Conservation (phyloP, 805 yeast genomes). For the Kodamaea sagamina region DNA sequence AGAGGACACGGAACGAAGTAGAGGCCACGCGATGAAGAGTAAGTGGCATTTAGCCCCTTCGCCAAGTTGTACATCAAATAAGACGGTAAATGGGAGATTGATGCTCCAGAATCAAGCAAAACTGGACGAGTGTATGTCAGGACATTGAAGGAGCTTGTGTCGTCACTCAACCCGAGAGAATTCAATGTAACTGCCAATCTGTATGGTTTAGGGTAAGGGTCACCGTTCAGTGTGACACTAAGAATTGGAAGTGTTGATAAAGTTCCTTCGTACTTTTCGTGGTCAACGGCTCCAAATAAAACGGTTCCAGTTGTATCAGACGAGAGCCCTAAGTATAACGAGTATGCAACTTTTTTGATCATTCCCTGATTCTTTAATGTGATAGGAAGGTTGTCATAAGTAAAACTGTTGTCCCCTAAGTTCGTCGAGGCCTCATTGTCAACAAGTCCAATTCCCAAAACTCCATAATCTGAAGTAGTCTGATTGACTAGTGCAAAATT, state of each 20-base stretch:
- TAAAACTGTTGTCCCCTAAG: not conserved
- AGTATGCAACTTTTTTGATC: constrained; percentile 15
- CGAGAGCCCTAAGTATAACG: constrained; percentile 24
- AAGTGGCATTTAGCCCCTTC: not conserved
- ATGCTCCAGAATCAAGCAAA: not conserved
- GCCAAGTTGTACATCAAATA: not conserved
- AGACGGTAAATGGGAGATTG: not conserved
- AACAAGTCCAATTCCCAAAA: constrained; percentile 13
- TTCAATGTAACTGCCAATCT: constrained; percentile 12
- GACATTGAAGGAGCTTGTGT: constrained; percentile 9
- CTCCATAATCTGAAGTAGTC: constrained; percentile 6
- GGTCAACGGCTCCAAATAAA: constrained; percentile 47
- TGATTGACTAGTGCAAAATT: constrained; percentile 12
- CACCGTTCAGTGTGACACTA: not conserved
- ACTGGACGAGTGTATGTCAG: not conserved
- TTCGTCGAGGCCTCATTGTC: constrained; percentile 4
- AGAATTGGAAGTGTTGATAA: constrained; percentile 31
- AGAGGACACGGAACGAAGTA: constrained; percentile 1
- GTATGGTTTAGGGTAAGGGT: constrained; percentile 4
- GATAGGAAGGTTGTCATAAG: constrained; percentile 16
- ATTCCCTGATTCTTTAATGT: constrained; percentile 14
- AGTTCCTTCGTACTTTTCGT: constrained; percentile 38
- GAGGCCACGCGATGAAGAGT: not conserved
- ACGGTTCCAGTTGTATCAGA: constrained; percentile 31
- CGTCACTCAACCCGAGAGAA: constrained; percentile 16